Conservation (phyloP, 2,329 filamentous ascomycete genomes). For the Bipolaris sorokiniana region DNA sequence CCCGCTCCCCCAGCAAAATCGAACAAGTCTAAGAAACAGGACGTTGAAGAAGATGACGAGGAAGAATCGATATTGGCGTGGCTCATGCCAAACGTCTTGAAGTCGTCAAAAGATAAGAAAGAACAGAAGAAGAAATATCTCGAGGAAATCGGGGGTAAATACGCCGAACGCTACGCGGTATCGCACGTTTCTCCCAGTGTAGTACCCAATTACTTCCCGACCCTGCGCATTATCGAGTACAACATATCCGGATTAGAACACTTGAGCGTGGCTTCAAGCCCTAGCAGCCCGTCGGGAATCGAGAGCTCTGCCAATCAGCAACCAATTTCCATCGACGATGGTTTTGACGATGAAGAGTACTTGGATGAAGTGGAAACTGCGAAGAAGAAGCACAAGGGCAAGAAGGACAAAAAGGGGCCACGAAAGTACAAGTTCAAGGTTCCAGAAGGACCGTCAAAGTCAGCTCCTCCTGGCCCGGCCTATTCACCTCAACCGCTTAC, state of each 20-base stretch:
- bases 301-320: slow-evolving; percentile 12
- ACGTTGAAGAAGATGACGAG: slow-evolving; percentile 21
- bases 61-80: slow-evolving; percentile 30
- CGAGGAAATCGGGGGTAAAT: slow-evolving; percentile 76
- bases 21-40: slow-evolving; percentile 22
- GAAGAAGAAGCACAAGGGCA: slow-evolving; percentile 59
- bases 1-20: slow-evolving; percentile 55
- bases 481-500: slow-evolving; percentile 86
- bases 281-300: background rate
- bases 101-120: slow-evolving; percentile 27
- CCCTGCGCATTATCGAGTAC: slow-evolving; percentile 89
- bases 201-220: slow-evolving; percentile 91
- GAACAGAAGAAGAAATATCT: slow-evolving; percentile 63
- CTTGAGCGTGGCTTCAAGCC: slow-evolving; percentile 16
- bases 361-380: slow-evolving; percentile 52
- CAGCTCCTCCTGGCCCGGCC: slow-evolving; percentile 79
- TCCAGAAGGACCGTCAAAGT: slow-evolving; percentile 75
- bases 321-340: slow-evolving; percentile 12
- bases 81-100: slow-evolving; percentile 21
- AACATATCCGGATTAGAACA: slow-evolving; percentile 81
- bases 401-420: slow-evolving; percentile 44
- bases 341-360: slow-evolving; percentile 40
- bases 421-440: slow-evolving; percentile 57
- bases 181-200: slow-evolving; percentile 84
- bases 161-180: slow-evolving; percentile 83